These are phyloP conservation scores for Aspergillus biplanus DNA, from an alignment of 495 filamentous ascomycete genomes.

Conservation along the genomic window DNA sequence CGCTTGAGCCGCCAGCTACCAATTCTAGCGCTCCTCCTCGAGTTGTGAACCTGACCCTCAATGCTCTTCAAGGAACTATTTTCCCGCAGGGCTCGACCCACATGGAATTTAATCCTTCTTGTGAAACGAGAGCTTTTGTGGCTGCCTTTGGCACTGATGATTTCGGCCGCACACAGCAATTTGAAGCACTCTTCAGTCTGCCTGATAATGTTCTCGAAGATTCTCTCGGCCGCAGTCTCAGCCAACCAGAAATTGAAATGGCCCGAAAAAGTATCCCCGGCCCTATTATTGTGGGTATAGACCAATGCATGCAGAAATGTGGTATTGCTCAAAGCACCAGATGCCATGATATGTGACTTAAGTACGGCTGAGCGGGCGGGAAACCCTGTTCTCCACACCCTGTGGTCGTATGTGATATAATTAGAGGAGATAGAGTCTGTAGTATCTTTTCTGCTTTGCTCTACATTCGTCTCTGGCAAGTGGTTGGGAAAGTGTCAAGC, in stretches of 20 bases:
- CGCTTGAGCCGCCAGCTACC: background rate
- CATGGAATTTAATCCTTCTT: background rate
- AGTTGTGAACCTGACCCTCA: background rate
- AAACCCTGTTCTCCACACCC: no score
- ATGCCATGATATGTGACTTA: no score
- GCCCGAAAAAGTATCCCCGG: background rate
- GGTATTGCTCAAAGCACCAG: background rate
- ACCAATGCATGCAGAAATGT: background rate
- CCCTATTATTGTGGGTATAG: background rate
- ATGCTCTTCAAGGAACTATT: background rate
- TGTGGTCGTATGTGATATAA: no score
- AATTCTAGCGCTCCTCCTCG: background rate
- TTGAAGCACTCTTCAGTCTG: background rate
- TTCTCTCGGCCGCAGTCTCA: conserved; percentile 1
- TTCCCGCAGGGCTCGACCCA: background rate
- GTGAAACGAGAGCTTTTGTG: background rate
- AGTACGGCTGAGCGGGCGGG: no score
- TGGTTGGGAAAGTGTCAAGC: no score
- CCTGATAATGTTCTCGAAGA: background rate
- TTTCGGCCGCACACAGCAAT: background rate
- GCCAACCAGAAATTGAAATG: background rate
- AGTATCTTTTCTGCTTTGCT: no score
- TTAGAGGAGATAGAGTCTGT: no score
- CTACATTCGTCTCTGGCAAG: no score
- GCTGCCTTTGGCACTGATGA: background rate